phyloP scores from a whole-genome alignment of 306 rosid species.

The Hippophae tibetana region DNA sequence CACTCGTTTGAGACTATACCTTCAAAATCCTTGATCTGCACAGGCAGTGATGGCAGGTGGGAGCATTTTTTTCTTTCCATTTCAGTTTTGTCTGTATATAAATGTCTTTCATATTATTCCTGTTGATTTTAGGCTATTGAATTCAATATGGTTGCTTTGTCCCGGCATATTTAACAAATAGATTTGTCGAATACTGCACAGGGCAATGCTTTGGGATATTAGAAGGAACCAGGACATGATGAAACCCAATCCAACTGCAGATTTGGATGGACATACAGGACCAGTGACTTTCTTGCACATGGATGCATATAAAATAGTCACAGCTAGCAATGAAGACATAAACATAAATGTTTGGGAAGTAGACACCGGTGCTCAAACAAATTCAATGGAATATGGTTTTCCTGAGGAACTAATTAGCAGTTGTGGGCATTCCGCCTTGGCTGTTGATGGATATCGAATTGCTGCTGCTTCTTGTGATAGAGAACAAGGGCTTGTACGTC shows the following conservation, averaged over 20 bases:
- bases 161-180: conserved; percentile 3
- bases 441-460: conserved; percentile 49
- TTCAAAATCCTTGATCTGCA: conserved; percentile 59
- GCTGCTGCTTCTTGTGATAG: conserved; percentile 28
- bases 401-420: background rate
- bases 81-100: conserved; percentile 4
- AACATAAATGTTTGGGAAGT: conserved; percentile 49
- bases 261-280: conserved; percentile 57
- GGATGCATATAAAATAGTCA: conserved; percentile 70
- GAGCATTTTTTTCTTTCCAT: background rate
- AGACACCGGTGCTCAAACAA: conserved; percentile 39
- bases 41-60: conserved; percentile 65
- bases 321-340: conserved; percentile 36
- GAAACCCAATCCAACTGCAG: conserved; percentile 40
- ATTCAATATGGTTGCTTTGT: background rate
- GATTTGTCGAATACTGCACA: conserved; percentile 26
- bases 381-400: conserved; percentile 32
- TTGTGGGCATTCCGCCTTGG: conserved; percentile 43
- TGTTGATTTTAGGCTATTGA: background rate
- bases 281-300: conserved; percentile 45
- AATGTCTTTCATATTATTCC: background rate
- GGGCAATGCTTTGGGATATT: conserved; percentile 79
- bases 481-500: conserved; percentile 18
- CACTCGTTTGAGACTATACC: conserved; percentile 53
- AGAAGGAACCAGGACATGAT: conserved; percentile 46